Conservation (phyloP, 2,329 filamentous ascomycete genomes). For the Aspergillus niger region DNA sequence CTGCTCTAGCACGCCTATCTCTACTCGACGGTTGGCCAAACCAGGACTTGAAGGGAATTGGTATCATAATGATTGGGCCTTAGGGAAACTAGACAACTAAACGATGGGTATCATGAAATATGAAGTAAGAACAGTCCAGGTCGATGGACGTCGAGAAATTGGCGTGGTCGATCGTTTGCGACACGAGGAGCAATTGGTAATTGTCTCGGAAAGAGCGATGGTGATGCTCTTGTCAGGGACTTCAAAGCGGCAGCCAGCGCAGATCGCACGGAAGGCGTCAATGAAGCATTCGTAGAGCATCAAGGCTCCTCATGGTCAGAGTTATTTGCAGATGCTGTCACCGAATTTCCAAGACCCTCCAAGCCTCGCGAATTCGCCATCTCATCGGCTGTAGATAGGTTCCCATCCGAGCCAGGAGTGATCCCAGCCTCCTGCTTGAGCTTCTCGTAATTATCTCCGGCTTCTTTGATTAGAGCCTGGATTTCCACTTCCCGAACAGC, state of each 20-base stretch:
- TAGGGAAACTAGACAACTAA: not conserved
- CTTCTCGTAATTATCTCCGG: conserved; percentile 69
- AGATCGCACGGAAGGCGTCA: not conserved
- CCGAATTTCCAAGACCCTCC: conserved; percentile 41
- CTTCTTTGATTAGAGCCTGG: conserved; percentile 76
- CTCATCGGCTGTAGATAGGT: conserved; percentile 28
- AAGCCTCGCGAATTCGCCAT: conserved; percentile 38
- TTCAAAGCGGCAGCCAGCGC: not conserved
- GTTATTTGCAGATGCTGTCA: conserved; percentile 28
- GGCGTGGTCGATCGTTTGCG: not conserved
- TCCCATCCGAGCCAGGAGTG: conserved; percentile 27
- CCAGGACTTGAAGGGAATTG: conserved; percentile 34
- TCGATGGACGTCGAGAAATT: not conserved
- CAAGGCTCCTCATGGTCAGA: conserved; percentile 25
- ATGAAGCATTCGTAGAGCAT: not conserved
- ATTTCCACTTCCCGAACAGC: conserved; percentile 73
- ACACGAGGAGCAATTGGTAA: not conserved
- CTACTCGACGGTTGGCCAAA: conserved; percentile 29
- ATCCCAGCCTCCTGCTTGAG: conserved; percentile 51
- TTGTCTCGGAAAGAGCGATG: conserved; percentile 14
- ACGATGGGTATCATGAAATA: conserved; percentile 20
- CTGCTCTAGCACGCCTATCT: conserved; percentile 8
- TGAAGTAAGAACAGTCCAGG: not conserved
- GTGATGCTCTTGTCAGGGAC: not conserved
- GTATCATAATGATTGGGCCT: conserved; percentile 29